Evolutionary conservation across 2,329 filamentous ascomycete species (phyloP).

Genomic region (Teratosphaeria nubilosa): DNA sequence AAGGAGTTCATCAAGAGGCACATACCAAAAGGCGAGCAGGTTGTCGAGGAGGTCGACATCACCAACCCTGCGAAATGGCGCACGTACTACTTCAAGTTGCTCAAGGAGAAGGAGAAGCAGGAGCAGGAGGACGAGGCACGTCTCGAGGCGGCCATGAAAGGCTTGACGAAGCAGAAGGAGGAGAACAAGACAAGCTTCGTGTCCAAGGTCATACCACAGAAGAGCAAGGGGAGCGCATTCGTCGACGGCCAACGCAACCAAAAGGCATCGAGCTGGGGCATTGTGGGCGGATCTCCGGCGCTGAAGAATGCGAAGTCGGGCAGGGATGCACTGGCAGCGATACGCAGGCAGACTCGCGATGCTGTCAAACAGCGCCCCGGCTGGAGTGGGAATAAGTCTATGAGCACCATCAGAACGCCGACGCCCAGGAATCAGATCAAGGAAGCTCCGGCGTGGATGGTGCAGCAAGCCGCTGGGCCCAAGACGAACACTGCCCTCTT

Average conservation of each 20-base stretch:
- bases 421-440: conserved; percentile 3
- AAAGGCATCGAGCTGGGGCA: conserved; percentile 1
- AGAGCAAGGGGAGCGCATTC: background rate
- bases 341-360: conserved; percentile 5
- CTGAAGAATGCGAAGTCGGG: conserved; percentile 13
- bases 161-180: conserved; percentile 48
- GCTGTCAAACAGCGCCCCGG: conserved; percentile 2
- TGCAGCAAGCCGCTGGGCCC: conserved; percentile 2
- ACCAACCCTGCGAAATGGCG: conserved; percentile 63
- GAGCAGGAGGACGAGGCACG: conserved; percentile 21
- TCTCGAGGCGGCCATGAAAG: conserved; percentile 46
- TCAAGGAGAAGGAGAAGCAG: conserved; percentile 30
- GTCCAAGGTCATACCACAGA: conserved; percentile 4
- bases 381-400: background rate
- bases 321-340: conserved; percentile 4
- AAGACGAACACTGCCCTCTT: background rate
- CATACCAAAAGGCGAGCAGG: conserved; percentile 55
- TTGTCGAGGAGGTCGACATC: conserved; percentile 43
- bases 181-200: conserved; percentile 35
- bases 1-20: conserved; percentile 66
- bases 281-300: background rate
- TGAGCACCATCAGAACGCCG: background rate
- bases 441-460: conserved; percentile 6
- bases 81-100: conserved; percentile 54
- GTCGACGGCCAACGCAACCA: conserved; percentile 5